phyloP scores from a whole-genome alignment of 169 alveolate species.

The Eimeria nieschulzi region DNA sequence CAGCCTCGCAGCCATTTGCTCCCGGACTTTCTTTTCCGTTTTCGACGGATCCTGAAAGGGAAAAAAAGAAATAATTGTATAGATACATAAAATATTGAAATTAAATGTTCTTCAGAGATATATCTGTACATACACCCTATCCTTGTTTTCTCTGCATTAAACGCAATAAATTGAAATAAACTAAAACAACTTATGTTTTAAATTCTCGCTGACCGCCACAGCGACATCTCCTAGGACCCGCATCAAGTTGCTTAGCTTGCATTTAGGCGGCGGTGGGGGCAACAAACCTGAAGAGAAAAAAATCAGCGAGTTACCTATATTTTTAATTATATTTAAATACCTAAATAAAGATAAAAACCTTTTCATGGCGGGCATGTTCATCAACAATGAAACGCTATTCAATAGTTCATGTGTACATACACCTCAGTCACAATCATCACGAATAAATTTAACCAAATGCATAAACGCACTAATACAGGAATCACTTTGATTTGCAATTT shows the following conservation, averaged over 20 bases:
- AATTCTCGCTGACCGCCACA: constrained; percentile 76
- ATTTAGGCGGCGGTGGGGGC: constrained; percentile 93
- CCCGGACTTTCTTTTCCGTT: constrained; percentile 87
- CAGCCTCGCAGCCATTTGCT: constrained; percentile 90
- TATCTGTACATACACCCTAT: background rate
- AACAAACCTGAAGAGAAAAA: constrained; percentile 73
- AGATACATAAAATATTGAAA: background rate
- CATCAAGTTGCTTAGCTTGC: constrained; percentile 89
- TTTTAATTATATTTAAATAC: background rate
- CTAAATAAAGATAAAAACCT: background rate
- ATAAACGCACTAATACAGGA: background rate
- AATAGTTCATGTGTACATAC: too few species aligned
- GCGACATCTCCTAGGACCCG: constrained; percentile 86
- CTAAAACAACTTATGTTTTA: background rate
- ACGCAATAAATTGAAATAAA: background rate
- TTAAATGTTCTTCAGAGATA: background rate
- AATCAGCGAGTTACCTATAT: background rate
- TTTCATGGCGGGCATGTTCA: too few species aligned
- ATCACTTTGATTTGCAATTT: too few species aligned
- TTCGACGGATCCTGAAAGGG: constrained; percentile 85
- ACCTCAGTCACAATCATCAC: too few species aligned
- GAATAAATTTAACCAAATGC: background rate
- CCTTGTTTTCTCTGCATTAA: background rate
- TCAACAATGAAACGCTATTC: too few species aligned
- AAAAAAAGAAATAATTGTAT: too few species aligned